These are phyloP conservation scores for Davidsoniella neocaledoniae DNA, from an alignment of 2,329 filamentous ascomycete species.

Conservation along the genomic window DNA sequence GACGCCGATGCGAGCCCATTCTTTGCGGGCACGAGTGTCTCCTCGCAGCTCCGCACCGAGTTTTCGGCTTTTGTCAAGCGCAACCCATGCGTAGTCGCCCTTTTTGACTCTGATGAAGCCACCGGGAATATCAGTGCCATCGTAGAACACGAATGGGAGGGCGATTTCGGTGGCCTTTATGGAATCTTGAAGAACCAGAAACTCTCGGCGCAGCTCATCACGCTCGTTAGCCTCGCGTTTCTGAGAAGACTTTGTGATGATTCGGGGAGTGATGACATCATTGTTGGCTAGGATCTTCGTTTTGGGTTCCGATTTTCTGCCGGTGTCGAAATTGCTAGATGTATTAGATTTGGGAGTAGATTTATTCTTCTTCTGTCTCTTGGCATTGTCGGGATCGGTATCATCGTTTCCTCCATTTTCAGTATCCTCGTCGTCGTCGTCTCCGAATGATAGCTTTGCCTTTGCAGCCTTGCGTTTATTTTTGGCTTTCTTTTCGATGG, in stretches of 20 bases:
- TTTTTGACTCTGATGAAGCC: slow-evolving; percentile 79
- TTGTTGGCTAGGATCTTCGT: slow-evolving; percentile 45
- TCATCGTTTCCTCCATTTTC: slow-evolving; percentile 34
- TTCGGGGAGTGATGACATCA: slow-evolving; percentile 51
- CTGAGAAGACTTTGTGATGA: slow-evolving; percentile 53
- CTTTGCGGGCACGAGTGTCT: slow-evolving; percentile 46
- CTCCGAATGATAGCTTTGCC: slow-evolving; percentile 45
- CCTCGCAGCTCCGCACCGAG: slow-evolving; percentile 71
- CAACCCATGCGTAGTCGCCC: slow-evolving; percentile 83
- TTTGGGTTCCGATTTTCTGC: slow-evolving; percentile 16
- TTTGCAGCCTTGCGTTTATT: slow-evolving; percentile 30
- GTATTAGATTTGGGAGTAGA: slow-evolving; percentile 14
- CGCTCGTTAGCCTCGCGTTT: slow-evolving; percentile 64
- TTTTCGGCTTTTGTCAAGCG: slow-evolving; percentile 80
- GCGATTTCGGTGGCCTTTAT: slow-evolving; percentile 80
- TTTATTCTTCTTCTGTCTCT: slow-evolving; percentile 22
- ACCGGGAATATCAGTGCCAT: slow-evolving; percentile 76
- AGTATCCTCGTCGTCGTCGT: slow-evolving; percentile 36
- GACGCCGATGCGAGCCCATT: slow-evolving; percentile 87
- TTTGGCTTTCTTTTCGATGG: slow-evolving; percentile 25
- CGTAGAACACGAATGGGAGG: slow-evolving; percentile 93
- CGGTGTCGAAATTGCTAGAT: slow-evolving; percentile 12
- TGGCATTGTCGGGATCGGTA: slow-evolving; percentile 18
- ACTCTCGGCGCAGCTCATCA: slow-evolving; percentile 67
- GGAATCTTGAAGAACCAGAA: slow-evolving; percentile 63